Conservation (phyloP, 108 stramenopile species). For the Chaetoceros tenuissimus region DNA sequence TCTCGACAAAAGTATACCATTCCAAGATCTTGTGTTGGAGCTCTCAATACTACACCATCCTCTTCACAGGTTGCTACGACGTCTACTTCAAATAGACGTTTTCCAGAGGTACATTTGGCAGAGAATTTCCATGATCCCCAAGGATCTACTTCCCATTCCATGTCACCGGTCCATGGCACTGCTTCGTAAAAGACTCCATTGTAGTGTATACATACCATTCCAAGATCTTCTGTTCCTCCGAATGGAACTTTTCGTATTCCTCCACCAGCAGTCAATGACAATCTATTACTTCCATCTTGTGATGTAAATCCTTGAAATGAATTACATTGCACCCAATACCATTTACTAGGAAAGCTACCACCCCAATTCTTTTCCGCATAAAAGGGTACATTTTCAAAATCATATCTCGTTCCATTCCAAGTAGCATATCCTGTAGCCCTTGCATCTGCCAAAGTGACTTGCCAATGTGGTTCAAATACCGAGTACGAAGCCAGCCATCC, state of each 20-base stretch:
- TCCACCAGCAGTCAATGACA: slow-evolving; percentile 76
- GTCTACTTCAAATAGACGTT: slow-evolving; percentile 56
- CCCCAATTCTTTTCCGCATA: slow-evolving; percentile 93
- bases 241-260: slow-evolving; percentile 67
- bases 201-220: slow-evolving; percentile 66
- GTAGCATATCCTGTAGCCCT: slow-evolving; percentile 52
- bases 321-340: slow-evolving; percentile 90
- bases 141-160: slow-evolving; percentile 72
- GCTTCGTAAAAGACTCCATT: slow-evolving; percentile 75
- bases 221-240: slow-evolving; percentile 53
- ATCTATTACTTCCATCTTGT: neutral
- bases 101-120: slow-evolving; percentile 40
- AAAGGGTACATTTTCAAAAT: slow-evolving; percentile 70
- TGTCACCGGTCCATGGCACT: slow-evolving; percentile 76
- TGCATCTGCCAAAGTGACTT: slow-evolving; percentile 78
- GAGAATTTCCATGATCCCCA: slow-evolving; percentile 67
- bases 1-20: slow-evolving; percentile 81
- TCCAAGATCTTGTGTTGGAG: slow-evolving; percentile 73
- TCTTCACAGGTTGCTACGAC: slow-evolving; percentile 42
- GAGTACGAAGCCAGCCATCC: slow-evolving; percentile 68
- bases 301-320: slow-evolving; percentile 48
- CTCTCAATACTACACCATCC: slow-evolving; percentile 60
- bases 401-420: slow-evolving; percentile 59
- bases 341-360: slow-evolving; percentile 67
- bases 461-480: slow-evolving; percentile 88